These are phyloP conservation scores for Backusella sp. DNA, from an alignment of 192 early-diverging fungal species.

Conservation along the genomic window DNA sequence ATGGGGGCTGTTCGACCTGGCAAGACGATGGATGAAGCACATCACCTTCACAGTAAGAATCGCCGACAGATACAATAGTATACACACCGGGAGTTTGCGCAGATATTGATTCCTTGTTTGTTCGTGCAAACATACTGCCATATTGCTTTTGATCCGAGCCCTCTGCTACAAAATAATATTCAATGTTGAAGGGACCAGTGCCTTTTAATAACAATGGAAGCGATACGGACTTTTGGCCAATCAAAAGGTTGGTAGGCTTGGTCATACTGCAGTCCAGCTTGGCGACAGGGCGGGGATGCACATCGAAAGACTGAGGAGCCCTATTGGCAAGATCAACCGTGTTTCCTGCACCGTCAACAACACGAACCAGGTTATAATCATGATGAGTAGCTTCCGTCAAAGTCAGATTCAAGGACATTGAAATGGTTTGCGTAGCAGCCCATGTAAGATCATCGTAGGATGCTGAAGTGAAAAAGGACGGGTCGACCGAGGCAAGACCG, in stretches of 20 bases:
- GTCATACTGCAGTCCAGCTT: conserved; percentile 30
- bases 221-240: conserved; percentile 12
- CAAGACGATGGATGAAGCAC: conserved; percentile 34
- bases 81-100: conserved; percentile 37
- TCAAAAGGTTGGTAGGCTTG: conserved; percentile 24
- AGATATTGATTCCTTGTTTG: not conserved
- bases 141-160: not conserved
- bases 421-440: conserved; percentile 31
- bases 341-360: conserved; percentile 40
- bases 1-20: conserved; percentile 34
- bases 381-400: conserved; percentile 24
- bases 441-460: conserved; percentile 26
- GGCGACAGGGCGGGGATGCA: conserved; percentile 31
- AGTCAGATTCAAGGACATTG: conserved; percentile 32
- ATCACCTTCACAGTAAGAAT: conserved; percentile 34
- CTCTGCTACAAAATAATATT: conserved; percentile 17
- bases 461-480: not conserved
- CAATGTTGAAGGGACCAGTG: conserved; percentile 23
- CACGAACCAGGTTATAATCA: conserved; percentile 17
- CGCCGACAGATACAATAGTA: conserved; percentile 28
- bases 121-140: not conserved
- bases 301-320: conserved; percentile 7
- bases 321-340: conserved; percentile 12
- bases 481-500: conserved; percentile 4
- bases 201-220: conserved; percentile 28